phyloP scores from a whole-genome alignment of 768 basidiomycete species.

The Phaeotremella fagi region DNA sequence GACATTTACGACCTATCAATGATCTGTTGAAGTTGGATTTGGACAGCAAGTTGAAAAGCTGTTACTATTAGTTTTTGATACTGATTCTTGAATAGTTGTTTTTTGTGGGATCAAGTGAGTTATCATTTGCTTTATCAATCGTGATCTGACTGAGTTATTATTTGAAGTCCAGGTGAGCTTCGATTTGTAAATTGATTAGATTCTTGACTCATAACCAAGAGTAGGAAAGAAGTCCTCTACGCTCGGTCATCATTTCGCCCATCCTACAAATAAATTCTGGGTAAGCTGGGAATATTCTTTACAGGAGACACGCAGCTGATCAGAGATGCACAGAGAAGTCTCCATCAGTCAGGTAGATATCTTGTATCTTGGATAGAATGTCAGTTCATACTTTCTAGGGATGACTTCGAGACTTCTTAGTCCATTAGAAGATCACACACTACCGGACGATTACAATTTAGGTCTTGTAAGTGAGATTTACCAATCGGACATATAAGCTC shows the following conservation, averaged over 20 bases:
- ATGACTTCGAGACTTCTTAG: constrained; percentile 57
- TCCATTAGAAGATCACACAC: constrained; percentile 59
- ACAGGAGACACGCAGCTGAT: no score
- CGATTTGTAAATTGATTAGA: not conserved
- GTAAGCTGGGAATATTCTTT: no score
- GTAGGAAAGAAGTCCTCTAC: constrained; percentile 66
- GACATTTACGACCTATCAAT: constrained; percentile 55
- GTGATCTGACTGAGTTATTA: not conserved
- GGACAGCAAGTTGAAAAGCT: constrained; percentile 61
- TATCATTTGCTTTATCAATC: not conserved
- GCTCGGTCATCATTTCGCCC: constrained; percentile 72
- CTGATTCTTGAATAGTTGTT: constrained; percentile 55
- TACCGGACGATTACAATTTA: constrained; percentile 59
- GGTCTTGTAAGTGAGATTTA: constrained; percentile 58
- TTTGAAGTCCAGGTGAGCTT: constrained; percentile 13
- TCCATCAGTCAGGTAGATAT: constrained; percentile 60
- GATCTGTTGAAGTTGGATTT: constrained; percentile 58
- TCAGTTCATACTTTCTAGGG: constrained; percentile 49
- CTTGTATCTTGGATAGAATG: not conserved
- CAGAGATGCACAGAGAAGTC: constrained; percentile 53
- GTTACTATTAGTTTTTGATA: no score
- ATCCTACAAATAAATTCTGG: constrained; percentile 81
- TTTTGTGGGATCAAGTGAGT: constrained; percentile 82
- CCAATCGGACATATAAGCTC: not conserved
- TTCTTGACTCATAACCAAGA: constrained; percentile 45